Base-by-base conservation (phyloP, 805 yeast species). In the Suhomyces sp. region DNA sequence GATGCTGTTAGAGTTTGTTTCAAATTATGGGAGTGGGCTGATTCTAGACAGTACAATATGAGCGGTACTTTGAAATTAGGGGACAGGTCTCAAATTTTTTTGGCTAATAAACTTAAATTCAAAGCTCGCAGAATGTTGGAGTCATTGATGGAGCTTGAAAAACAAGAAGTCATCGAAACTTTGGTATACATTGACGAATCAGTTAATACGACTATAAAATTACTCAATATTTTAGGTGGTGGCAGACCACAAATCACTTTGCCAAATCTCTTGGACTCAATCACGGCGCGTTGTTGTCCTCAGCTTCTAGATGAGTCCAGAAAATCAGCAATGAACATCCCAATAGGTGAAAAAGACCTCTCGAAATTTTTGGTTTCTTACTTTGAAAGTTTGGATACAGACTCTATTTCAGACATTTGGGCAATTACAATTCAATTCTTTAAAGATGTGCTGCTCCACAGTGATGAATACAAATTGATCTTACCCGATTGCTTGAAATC, bases 331-430 rank as follows among this genome's bases (percentile, higher is more conserved):
- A 61, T 84, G 59, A 74, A 76, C 24, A 74, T 79, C 13, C 73
- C 73, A 8, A 64, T 87, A 2, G 62, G 76, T 5, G 83, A 78
- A 7, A 67, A 63, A 36, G 74, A 71, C 7, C 60, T 87, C 10
- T 72, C 83, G 1, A 59, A 61, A 0, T 88, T 88, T 62, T 67
- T 91, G 53, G 75, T 83, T 6, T 72, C 70, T 0, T 94, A 93
- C 65, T 71, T 86, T 22, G 70, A 70, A 5, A 79, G 91, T 0
- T 71, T 92, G 40, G 96, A 88, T 57, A 79, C 79, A 55, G 96
- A 90, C 60, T 83, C 89, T 0, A 73, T 90, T 47, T 91, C 87
- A 54, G 98, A 93, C 53, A 79, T 91, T 17, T 93, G 91, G 85
- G 66, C 67, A 8, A 80, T 78, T 22, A 71, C 86, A 33, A 70